phyloP scores from a whole-genome alignment of 495 filamentous ascomycete genomes.

The Acidomyces sp. region DNA sequence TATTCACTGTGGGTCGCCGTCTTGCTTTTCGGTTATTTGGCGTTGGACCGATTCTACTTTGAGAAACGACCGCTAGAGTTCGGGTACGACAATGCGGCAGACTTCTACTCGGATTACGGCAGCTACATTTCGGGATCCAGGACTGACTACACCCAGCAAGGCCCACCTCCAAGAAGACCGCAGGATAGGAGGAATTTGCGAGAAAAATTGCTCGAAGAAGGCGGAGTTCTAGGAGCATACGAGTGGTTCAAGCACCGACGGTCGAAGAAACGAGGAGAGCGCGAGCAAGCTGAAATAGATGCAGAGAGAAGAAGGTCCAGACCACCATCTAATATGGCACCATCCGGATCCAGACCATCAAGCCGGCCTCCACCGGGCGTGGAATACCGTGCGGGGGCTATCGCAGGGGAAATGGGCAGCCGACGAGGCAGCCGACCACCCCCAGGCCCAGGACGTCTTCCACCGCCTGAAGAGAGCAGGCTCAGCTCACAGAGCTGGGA shows the following conservation, averaged over 20 bases:
- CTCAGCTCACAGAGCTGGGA: constrained; percentile 16
- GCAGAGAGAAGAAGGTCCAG: constrained; percentile 2
- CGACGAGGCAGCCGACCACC: not conserved
- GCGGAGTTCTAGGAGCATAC: constrained; percentile 30
- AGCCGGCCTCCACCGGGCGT: constrained; percentile 14
- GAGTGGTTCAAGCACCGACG: constrained; percentile 48
- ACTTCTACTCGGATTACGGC: constrained; percentile 35
- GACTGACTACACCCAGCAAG: constrained; percentile 11
- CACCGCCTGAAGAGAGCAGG: constrained; percentile 30
- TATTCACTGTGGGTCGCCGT: constrained; percentile 61
- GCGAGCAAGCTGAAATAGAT: constrained; percentile 9
- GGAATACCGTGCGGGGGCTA: constrained; percentile 5
- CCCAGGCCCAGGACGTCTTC: constrained; percentile 1
- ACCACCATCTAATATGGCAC: not conserved
- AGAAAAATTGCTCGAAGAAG: constrained; percentile 8
- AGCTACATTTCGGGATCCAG: constrained; percentile 35
- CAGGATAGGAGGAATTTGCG: not conserved
- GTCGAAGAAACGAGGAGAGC: constrained; percentile 38
- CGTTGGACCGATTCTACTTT: constrained; percentile 47
- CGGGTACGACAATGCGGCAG: constrained; percentile 31
- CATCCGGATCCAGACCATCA: constrained; percentile 6
- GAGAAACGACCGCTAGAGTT: constrained; percentile 32
- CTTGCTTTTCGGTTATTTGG: constrained; percentile 55
- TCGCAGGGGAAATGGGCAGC: not conserved
- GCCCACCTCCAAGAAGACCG: not conserved